Evolutionary conservation across 2,329 filamentous ascomycete species (phyloP).

Genomic region (Colletotrichum sp.): DNA sequence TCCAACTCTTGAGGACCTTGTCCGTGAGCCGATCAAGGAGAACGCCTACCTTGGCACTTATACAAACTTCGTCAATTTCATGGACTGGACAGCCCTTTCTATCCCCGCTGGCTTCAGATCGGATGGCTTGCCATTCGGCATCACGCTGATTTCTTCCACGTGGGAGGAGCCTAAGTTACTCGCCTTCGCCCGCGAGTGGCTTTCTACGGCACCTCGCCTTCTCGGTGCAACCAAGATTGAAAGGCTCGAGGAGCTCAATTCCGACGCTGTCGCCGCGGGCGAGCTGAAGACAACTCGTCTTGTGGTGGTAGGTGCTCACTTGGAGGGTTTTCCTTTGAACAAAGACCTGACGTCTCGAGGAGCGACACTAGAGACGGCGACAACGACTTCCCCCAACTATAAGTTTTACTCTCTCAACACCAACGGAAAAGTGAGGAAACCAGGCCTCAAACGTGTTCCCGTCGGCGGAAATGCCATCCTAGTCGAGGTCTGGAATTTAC

Average conservation of each 20-base stretch:
- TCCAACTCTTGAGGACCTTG: conserved; percentile 54
- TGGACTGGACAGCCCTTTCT: conserved; percentile 59
- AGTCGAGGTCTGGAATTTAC: conserved; percentile 40
- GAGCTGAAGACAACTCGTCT: conserved; percentile 14
- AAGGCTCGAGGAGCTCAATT: conserved; percentile 1
- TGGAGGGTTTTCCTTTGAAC: conserved; percentile 36
- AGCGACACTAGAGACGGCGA: conserved; percentile 25
- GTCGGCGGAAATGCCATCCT: conserved; percentile 30
- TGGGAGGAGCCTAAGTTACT: conserved; percentile 39
- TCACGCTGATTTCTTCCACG: conserved; percentile 38
- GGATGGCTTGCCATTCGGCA: conserved; percentile 40
- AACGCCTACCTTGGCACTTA: conserved; percentile 61
- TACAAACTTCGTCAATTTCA: conserved; percentile 65
- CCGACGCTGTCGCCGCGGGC: conserved; percentile 18
- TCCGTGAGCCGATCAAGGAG: conserved; percentile 53
- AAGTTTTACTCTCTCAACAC: conserved; percentile 30
- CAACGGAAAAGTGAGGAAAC: conserved; percentile 26
- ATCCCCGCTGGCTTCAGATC: conserved; percentile 52
- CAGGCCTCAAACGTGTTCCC: conserved; percentile 32
- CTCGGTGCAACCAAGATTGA: conserved; percentile 32
- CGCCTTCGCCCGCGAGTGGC: conserved; percentile 30
- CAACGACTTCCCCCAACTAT: conserved; percentile 33
- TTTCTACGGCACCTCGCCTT: conserved; percentile 20
- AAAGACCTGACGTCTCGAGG: conserved; percentile 34
- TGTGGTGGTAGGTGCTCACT: conserved; percentile 39